Base-by-base conservation (phyloP, 2,329 filamentous ascomycete species). In the Blastomyces parvus region DNA sequence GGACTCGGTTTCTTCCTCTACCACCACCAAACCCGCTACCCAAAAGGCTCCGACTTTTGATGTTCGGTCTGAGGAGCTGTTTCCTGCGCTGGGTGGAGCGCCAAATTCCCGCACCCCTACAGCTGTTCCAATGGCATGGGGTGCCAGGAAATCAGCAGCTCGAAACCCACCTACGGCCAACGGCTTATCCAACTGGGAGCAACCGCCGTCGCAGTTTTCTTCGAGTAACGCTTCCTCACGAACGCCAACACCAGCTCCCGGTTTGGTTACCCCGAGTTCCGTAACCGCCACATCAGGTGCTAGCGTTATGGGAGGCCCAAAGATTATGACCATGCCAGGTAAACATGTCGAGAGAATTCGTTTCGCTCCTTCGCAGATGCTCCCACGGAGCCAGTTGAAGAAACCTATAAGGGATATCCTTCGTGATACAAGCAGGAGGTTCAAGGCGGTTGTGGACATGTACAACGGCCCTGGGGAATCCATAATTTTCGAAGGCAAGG, bases 361-460 rank as follows among this genome's bases (percentile, higher is more conserved):
- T 33, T 83, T 96, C 64, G 86, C 88, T 62, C 86, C 88, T 9
- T 84, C 86, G 56, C 88, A 94, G 73, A 84, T 97, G 73, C 83
- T 90, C 57, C 87, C 90, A 22, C 85, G 88, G 53, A 81, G 80
- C 64, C 87, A 96, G 74, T 80, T 97, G 71, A 95, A 89, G 82
- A 90, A 90, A 69, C 90, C 93, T 8, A 82, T 97, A 60, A 81
- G 86, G 40, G 93, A 97, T 68, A 87, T 94, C 67, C 81, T 97
- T 72, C 89, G 90, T 74, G 91, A 97, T 68, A 90, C 97, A 78
- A 97, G 96, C 79, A 90, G 88, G 77, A 90, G 88, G 73, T 96
- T 90, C 65, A 91, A 93, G 74, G 91, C 92, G 64, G 90, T 86
- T 69, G 85, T 99, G 68, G 87, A 88, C 69, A 88, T 92, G 82